Evolutionary conservation across 306 rosid species (phyloP), one percentile per base, ranked within the genome.

Genomic region (Styphnolobium japonicum): DNA sequence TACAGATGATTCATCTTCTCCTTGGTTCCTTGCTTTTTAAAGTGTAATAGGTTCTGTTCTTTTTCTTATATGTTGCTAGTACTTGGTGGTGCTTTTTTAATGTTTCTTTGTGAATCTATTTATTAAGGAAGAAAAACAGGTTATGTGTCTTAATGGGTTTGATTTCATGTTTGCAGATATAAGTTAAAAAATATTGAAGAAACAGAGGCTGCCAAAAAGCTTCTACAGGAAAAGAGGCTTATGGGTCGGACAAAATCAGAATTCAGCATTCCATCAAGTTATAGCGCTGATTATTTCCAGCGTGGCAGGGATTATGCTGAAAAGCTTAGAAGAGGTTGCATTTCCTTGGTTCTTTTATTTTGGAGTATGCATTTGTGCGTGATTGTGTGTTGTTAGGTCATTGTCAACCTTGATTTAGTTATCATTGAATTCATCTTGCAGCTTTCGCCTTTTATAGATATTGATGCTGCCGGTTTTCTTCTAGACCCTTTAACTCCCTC

Each of bases 281-380:
- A 90, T 64, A 95, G 98, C 61, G 99, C 98, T 22, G 99, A 91
- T 82, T 95, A 93, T 88, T 95, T 95, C 84, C 99, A 95, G 82
- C 99, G 99, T 39, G 99, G 98, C 86, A 89, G 89, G 88, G 99
- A 95, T 87, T 95, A 95, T 88, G 97, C 99, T 73, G 99, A 95
- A 83, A 95, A 90, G 80, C 98, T 95, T 76, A 82, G 99, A 87
- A 88, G 93, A 91, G 98, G 98, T 92, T 52, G 25, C 60, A 53
- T 82, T 75, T 61, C 67, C 21, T 55, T 73, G 53, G 21, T 34
- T 61, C 25, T 67, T 29, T 55, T 36, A 43, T 64, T 45, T 61
- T 61, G 14, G 34, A 42, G 7, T 70, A 18, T 21, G 23, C 3
- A 16, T 37, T 42, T 15, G 22, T 71, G 22, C 23, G 25, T 72